phyloP scores from a whole-genome alignment of 208 protist species.

The Crithidia mellificae region DNA sequence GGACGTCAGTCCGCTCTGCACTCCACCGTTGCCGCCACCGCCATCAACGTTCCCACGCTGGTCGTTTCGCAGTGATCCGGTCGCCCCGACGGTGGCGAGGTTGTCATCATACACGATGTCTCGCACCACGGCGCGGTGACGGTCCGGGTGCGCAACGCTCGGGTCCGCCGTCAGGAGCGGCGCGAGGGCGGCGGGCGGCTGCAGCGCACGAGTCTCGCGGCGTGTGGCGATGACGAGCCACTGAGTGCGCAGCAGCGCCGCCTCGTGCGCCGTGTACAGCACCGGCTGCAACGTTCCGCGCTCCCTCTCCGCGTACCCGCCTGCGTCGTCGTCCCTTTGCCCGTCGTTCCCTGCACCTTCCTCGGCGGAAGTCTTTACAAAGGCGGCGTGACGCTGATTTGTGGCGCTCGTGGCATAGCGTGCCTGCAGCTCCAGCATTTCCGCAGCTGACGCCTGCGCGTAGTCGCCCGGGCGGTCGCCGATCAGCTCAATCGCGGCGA shows the following conservation, averaged over 20 bases:
- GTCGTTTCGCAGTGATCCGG: neutral
- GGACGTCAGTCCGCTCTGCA: neutral
- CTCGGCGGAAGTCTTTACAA: neutral
- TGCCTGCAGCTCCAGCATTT: conserved; percentile 41
- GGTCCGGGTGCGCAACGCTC: conserved; percentile 64
- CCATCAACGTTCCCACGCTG: neutral
- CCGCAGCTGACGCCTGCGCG: conserved; percentile 45
- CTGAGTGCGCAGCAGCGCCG: conserved; percentile 39
- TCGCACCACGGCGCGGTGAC: conserved; percentile 38
- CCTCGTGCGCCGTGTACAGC: conserved; percentile 58
- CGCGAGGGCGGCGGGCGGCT: conserved; percentile 60
- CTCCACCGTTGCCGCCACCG: no score
- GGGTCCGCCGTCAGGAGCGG: conserved; percentile 77
- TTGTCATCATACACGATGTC: conserved; percentile 25
- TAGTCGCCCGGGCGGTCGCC: conserved; percentile 80
- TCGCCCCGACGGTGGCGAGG: neutral
- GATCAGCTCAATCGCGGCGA: conserved; percentile 76
- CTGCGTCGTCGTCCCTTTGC: neutral
- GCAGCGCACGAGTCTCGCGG: conserved; percentile 37
- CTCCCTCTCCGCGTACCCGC: neutral
- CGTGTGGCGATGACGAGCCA: conserved; percentile 67
- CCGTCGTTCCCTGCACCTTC: neutral
- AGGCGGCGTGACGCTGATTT: no score
- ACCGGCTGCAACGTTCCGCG: conserved; percentile 54
- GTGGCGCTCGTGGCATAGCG: no score